Evolutionary conservation across 805 yeast species (phyloP), one percentile per base, ranked within the genome.

Genomic region (Diddensiella santjacobensis): DNA sequence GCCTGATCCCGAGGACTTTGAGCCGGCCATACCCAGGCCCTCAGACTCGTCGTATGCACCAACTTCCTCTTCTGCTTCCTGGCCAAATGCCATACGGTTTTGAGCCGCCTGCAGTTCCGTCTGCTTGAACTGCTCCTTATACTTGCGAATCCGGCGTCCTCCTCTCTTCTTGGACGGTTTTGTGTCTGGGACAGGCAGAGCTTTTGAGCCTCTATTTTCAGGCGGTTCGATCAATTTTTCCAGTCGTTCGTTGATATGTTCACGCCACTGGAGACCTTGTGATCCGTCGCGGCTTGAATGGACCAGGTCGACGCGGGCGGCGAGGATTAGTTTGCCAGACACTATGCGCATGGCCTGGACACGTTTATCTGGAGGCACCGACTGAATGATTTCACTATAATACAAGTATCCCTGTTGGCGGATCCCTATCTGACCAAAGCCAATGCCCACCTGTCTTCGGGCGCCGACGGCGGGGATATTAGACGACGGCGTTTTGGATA

Each of bases 61-160:
- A 0, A 80, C 72, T 52, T 84, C 89, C 2, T 73, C 69, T 1
- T 82, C 74, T 60, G 87, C 96, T 53, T 74, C 72, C 57, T 81
- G 76, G 4, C 95, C 96, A 68, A 91, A 90, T 37, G 75, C 84
- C 79, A 90, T 75, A 59, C 85, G 78, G 62, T 91, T 89, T 59
- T 87, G 96, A 2, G 95, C 84, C 55, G 80, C 83, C 30, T 89
- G 81, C 39, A 86, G 63, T 47, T 89, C 95, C 0, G 96, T 83
- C 74, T 85, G 75, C 58, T 82, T 83, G 66, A 84, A 82, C 60
- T 86, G 81, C 61, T 88, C 86, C 64, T 87, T 88, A 70, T 80
- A 76, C 65, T 88, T 89, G 44, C 96, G 73, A 56, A 84, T 75
- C 48, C 91, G 70, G 54, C 81, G 71, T 0, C 99, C 99, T 1